A percentile compares a stretch with the other conserved stretches of the same genome.
Conservation (phyloP, 169 alveolate species). For the Theileria parva region DNA sequence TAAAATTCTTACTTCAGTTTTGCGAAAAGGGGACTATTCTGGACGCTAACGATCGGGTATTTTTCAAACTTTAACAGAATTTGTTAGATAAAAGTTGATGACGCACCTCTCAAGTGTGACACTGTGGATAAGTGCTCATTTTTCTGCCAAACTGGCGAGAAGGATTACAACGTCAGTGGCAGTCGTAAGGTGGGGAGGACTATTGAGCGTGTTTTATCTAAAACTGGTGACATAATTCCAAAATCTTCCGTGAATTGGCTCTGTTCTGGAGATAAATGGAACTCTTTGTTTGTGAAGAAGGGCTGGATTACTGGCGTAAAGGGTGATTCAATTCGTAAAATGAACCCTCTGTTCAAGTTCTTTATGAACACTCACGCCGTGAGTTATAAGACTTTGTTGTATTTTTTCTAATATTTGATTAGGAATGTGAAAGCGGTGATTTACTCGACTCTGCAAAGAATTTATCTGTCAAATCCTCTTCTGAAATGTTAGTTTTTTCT, state of each 20-base stretch:
- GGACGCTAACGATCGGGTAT: constrained; percentile 47
- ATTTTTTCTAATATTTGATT: not conserved
- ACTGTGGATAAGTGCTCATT: constrained; percentile 39
- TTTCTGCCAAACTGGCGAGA: constrained; percentile 53
- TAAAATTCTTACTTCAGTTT: constrained; percentile 30
- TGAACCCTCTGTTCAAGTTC: constrained; percentile 33
- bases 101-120: constrained; percentile 23
- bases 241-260: constrained; percentile 50
- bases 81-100: constrained; percentile 38
- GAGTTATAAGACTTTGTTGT: not conserved
- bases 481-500: constrained; percentile 1
- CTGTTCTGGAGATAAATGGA: constrained; percentile 57
- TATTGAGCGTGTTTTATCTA: constrained; percentile 4
- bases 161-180: constrained; percentile 16
- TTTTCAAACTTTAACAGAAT: not conserved
- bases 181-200: constrained; percentile 2
- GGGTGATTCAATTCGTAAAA: constrained; percentile 27
- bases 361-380: constrained; percentile 55
- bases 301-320: constrained; percentile 66
- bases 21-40: constrained; percentile 47
- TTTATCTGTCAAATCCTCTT: constrained; percentile 22
- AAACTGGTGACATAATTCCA: constrained; percentile 35
- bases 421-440: constrained; percentile 35
- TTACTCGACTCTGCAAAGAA: constrained; percentile 38
- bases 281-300: constrained; percentile 42